phyloP scores from a whole-genome alignment of 345 rosid genomes.

The Anastatica hierochuntica region DNA sequence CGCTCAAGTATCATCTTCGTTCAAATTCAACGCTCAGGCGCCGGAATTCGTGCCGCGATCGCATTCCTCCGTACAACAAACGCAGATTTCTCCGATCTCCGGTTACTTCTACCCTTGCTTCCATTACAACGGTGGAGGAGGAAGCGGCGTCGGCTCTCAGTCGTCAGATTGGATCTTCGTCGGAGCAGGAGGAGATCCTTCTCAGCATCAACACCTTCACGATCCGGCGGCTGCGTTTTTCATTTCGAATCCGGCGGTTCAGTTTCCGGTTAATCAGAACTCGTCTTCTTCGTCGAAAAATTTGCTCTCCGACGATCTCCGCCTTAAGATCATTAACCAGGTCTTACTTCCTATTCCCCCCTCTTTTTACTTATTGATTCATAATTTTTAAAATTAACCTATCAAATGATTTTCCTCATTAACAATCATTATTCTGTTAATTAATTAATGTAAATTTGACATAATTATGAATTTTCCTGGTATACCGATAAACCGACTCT shows the following conservation, averaged over 20 bases:
- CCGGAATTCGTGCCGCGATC: slow-evolving; percentile 85
- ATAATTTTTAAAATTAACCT: not conserved
- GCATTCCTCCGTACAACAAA: slow-evolving; percentile 30
- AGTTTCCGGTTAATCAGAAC: slow-evolving; percentile 30
- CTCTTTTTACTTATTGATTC: no score
- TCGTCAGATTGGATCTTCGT: slow-evolving; percentile 74
- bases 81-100: slow-evolving; percentile 33
- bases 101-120: slow-evolving; percentile 65
- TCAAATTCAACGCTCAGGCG: slow-evolving; percentile 89
- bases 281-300: slow-evolving; percentile 36
- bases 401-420: no score
- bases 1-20: slow-evolving; percentile 28
- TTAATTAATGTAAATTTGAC: no score
- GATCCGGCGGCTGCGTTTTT: slow-evolving; percentile 33
- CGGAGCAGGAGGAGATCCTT: slow-evolving; percentile 53
- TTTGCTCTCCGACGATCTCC: slow-evolving; percentile 64
- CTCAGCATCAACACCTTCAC: slow-evolving; percentile 21
- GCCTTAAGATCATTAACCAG: slow-evolving; percentile 81
- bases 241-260: slow-evolving; percentile 37
- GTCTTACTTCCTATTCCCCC: slow-evolving; percentile 35
- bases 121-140: slow-evolving; percentile 35
- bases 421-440: no score
- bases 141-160: slow-evolving; percentile 15
- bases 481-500: not conserved
- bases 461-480: no score